Conservation (phyloP, 768 basidiomycete species). For the Daedaleopsis sinensis region DNA sequence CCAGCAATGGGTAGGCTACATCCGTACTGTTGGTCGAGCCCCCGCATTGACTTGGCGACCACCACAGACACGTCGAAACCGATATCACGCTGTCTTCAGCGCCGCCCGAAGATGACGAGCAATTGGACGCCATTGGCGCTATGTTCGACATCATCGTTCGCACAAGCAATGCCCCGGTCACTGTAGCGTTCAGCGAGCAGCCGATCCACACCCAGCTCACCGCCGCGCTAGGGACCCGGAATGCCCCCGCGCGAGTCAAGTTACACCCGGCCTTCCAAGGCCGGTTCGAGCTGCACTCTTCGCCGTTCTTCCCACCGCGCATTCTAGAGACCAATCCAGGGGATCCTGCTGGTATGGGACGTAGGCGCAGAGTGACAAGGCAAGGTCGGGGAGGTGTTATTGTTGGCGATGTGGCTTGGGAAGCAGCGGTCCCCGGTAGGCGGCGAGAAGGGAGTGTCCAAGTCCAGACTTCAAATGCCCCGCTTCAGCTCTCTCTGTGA, state of each 20-base stretch:
- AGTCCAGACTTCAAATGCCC: neutral
- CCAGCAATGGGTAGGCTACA: slow-evolving; percentile 46
- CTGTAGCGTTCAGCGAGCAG: slow-evolving; percentile 34
- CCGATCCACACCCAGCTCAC: slow-evolving; percentile 39
- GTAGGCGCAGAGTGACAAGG: slow-evolving; percentile 9
- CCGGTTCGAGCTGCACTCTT: slow-evolving; percentile 33
- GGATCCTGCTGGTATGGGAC: slow-evolving; percentile 26
- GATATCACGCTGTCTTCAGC: slow-evolving; percentile 21
- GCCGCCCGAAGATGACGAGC: neutral
- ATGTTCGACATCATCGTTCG: slow-evolving; percentile 34
- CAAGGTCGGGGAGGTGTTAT: neutral
- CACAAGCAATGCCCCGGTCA: slow-evolving; percentile 38
- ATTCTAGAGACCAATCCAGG: slow-evolving; percentile 1
- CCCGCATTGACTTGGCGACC: neutral
- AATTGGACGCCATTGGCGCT: slow-evolving; percentile 24
- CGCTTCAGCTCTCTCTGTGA: neutral
- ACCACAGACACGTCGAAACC: slow-evolving; percentile 22
- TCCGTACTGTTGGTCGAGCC: neutral
- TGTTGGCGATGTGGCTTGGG: neutral
- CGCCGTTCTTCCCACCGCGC: slow-evolving; percentile 5
- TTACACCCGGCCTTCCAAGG: slow-evolving; percentile 45
- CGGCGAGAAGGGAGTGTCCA: neutral
- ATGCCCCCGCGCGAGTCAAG: slow-evolving; percentile 36
- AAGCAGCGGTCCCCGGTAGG: neutral
- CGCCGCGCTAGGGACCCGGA: slow-evolving; percentile 35